Conservation (phyloP, 208 protist genomes). For the Tritrichomonas foetus region DNA sequence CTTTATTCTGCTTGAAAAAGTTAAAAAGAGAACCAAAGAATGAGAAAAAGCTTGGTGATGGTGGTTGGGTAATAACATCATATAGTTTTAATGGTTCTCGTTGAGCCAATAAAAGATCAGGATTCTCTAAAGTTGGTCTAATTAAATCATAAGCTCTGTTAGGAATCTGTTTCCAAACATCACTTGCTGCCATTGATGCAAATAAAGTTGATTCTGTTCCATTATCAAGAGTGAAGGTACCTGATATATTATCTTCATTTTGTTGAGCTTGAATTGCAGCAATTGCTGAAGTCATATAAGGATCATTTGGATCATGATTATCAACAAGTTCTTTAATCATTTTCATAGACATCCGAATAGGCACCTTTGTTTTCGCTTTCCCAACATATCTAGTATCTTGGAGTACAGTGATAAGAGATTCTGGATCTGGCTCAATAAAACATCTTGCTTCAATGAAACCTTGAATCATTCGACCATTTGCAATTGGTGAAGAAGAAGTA, state of each 20-base stretch:
- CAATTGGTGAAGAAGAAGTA: background rate
- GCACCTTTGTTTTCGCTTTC: too few species aligned
- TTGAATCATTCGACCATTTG: background rate
- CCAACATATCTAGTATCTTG: too few species aligned
- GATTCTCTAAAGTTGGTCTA: too few species aligned
- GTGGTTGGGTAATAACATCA: too few species aligned
- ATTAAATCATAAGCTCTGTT: background rate
- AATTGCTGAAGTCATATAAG: background rate
- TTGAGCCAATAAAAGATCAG: too few species aligned
- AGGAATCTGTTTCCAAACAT: background rate
- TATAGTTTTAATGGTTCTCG: too few species aligned
- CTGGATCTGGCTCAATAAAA: too few species aligned
- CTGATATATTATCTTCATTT: background rate
- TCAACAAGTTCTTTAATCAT: background rate
- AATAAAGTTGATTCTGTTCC: background rate
- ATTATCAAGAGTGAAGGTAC: background rate
- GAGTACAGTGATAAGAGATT: too few species aligned
- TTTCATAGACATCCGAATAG: too few species aligned
- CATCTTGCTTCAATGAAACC: background rate
- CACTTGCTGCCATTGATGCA: background rate
- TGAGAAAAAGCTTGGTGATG: too few species aligned
- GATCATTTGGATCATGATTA: slow-evolving; percentile 31
- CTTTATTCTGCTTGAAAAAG: too few species aligned
- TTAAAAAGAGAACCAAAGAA: too few species aligned
- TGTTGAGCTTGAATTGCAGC: background rate